Base-by-base conservation (phyloP, 2,329 filamentous ascomycete species). In the Apiospora sp. region DNA sequence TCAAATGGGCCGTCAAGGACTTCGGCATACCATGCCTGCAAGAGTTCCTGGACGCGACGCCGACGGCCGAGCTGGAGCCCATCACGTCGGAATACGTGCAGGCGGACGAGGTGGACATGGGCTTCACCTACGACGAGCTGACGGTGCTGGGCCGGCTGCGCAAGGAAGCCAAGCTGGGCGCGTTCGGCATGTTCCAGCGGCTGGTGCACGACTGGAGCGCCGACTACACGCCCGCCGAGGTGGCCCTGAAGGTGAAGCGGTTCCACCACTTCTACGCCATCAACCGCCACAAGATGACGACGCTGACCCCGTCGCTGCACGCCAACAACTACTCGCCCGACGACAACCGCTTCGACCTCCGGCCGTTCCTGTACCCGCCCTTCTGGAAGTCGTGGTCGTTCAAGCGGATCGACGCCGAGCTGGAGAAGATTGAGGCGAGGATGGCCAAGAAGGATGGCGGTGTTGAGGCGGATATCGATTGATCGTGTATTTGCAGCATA, bases 261-360 rank as follows among this genome's bases (percentile, higher is more conserved):
- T 88, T 88, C 79, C 86, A 83, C 78, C 83, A 82, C 75, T 89
- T 86, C 77, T 91, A 92, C 58, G 0, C 44, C 19, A 89, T 91
- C 77, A 92, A 93, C 79, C 82, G 91, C 19, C 91, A 92, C 79
- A 93, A 93, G 82, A 88, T 89, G 85, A 92, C 90, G 0, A 87
- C 87, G 1, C 80, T 91, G 69, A 92, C 90, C 3, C 89, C 90
- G 0, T 85, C 86, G 4, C 83, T 90, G 27, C 30, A 58, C 19
- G 51, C 24, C 5, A 27, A 12, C 16, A 6, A 14, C 27, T 80
- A 81, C 72, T 83, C 80, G 41, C 83, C 84, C 2, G 84, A 86
- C 70, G 84, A 86, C 77, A 83, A 86, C 74, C 78, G 84, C 27
- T 84, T 81, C 37, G 84, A 84, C 68, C 77, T 83, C 22, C 79